phyloP scores from a whole-genome alignment of 306 rosid species.

The Rosa multiflora region DNA sequence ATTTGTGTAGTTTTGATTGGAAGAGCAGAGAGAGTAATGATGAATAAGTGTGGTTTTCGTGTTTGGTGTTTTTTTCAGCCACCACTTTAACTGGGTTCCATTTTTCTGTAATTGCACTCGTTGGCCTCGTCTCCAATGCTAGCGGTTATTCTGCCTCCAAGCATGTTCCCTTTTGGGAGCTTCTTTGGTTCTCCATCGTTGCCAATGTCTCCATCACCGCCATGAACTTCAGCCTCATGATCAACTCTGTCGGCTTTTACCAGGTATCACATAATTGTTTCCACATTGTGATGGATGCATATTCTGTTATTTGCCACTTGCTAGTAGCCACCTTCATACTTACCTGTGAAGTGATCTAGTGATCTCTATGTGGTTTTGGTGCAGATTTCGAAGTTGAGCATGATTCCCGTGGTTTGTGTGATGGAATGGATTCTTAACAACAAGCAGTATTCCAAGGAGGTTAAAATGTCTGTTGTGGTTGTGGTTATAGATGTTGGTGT shows the following conservation, averaged over 20 bases:
- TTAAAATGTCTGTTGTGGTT: conserved; percentile 67
- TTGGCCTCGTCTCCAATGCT: no score
- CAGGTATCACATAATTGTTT: conserved; percentile 43
- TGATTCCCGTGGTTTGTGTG: conserved; percentile 96
- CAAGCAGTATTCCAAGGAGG: conserved; percentile 79
- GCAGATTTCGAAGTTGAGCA: conserved; percentile 92
- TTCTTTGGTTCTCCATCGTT: conserved; percentile 85
- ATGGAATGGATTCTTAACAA: conserved; percentile 92
- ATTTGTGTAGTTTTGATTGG: no score
- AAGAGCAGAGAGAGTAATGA: no score
- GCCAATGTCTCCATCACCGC: conserved; percentile 84
- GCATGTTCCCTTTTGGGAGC: conserved; percentile 93
- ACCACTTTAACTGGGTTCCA: no score
- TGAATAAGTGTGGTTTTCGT: no score
- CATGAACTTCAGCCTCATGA: conserved; percentile 95
- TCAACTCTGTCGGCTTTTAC: conserved; percentile 91
- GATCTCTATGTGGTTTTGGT: background rate
- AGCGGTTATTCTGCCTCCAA: no score
- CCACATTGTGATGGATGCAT: background rate
- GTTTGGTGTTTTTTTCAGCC: no score
- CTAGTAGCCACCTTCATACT: no score
- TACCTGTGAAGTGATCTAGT: background rate
- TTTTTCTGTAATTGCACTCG: no score
- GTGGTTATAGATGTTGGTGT: conserved; percentile 91
- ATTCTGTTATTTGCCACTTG: no score